Evolutionary conservation across 2,329 filamentous ascomycete species (phyloP).

Genomic region (Fragosphaeria purpurea): DNA sequence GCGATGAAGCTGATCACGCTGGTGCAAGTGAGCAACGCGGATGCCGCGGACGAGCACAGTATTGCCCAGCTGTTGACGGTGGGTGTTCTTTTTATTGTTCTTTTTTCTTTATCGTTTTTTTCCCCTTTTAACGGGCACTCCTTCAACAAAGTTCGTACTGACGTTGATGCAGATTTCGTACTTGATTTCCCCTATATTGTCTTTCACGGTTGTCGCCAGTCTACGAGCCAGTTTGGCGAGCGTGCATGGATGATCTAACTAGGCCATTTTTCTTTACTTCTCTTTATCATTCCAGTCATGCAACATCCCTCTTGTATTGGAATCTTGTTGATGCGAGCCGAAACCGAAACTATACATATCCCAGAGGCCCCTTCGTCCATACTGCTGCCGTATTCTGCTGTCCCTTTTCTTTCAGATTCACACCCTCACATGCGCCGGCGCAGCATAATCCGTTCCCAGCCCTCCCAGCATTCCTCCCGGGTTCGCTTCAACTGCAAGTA

Average conservation of each 20-base stretch:
- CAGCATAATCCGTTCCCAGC: no score
- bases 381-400: no score
- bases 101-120: not conserved
- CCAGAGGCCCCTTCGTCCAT: no score
- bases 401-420: no score
- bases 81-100: conserved; percentile 11
- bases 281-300: no score
- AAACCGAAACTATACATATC: no score
- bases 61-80: conserved; percentile 35
- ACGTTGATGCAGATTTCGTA: conserved; percentile 22
- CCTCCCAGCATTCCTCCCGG: no score
- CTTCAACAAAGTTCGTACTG: not conserved
- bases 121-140: not conserved
- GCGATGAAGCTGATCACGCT: conserved; percentile 38
- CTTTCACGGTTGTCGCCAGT: conserved; percentile 26
- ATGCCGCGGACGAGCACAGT: conserved; percentile 28
- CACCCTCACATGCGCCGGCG: no score
- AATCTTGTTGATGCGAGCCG: no score
- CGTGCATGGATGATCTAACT: conserved; percentile 2
- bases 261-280: no score
- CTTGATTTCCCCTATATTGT: conserved; percentile 26
- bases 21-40: conserved; percentile 31
- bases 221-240: conserved; percentile 22
- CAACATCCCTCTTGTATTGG: no score
- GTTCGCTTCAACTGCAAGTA: no score